Evolutionary conservation across 352 stramenopile genomes (phyloP).

Genomic region (Saprolegnia parasitica): DNA sequence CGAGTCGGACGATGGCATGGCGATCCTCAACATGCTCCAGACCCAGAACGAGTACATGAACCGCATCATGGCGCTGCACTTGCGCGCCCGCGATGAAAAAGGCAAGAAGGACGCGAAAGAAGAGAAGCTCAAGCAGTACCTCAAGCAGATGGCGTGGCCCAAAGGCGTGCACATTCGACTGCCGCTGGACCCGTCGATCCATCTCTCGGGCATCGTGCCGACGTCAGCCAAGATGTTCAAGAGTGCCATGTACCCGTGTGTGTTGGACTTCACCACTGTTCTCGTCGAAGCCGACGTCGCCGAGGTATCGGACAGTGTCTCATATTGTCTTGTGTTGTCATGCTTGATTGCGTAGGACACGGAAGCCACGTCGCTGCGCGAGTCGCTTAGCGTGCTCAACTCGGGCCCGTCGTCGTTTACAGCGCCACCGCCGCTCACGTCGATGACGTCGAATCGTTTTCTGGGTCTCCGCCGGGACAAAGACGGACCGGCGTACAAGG

Average conservation of each 20-base stretch:
- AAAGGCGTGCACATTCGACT: conserved; percentile 78
- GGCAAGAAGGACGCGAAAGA: conserved; percentile 96
- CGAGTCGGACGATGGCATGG: conserved; percentile 83
- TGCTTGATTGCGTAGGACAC: conserved; percentile 50
- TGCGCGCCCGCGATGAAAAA: conserved; percentile 87
- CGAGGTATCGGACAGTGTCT: conserved; percentile 11
- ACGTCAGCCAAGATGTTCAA: conserved; percentile 96
- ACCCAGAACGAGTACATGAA: conserved; percentile 93
- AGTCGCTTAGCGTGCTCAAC: conserved; percentile 54
- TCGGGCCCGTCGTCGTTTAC: neutral
- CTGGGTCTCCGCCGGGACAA: conserved; percentile 78
- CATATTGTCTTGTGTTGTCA: conserved; percentile 22
- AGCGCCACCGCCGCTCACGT: neutral
- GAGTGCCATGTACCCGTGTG: conserved; percentile 95
- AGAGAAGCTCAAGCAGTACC: conserved; percentile 83
- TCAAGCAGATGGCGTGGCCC: conserved; percentile 83
- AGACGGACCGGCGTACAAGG: conserved; percentile 89
- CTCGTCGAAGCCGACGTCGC: conserved; percentile 41
- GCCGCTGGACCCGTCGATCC: conserved; percentile 78
- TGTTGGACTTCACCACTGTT: conserved; percentile 93
- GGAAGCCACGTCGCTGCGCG: conserved; percentile 43
- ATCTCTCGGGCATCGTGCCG: conserved; percentile 86
- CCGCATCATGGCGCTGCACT: conserved; percentile 90
- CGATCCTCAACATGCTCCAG: conserved; percentile 89
- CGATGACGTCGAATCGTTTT: neutral